Percentiles rank a stretch among this genome's conserved stretches.
These are phyloP conservation scores for Penicillium oxalicum DNA, from an alignment of 2,329 filamentous ascomycete species.

Conservation along the genomic window DNA sequence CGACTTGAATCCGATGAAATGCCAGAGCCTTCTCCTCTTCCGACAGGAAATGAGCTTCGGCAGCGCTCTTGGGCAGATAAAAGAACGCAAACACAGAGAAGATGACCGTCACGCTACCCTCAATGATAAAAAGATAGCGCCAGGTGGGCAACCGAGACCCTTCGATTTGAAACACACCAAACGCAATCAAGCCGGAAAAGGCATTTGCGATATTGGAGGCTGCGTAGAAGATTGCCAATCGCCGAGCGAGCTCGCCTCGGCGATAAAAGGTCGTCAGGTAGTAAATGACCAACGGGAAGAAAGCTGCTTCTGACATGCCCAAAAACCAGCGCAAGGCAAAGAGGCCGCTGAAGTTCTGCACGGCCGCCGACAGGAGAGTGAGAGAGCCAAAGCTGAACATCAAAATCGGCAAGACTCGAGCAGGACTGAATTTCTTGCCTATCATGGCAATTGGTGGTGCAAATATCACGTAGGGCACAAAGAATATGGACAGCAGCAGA, in stretches of 20 bases:
- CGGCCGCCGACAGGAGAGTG: conserved; percentile 54
- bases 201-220: conserved; percentile 68
- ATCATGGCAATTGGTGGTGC: conserved; percentile 61
- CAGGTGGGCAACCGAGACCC: conserved; percentile 45
- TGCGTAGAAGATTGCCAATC: conserved; percentile 69
- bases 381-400: conserved; percentile 64
- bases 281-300: conserved; percentile 65
- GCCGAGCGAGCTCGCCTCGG: conserved; percentile 62
- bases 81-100: conserved; percentile 61
- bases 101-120: conserved; percentile 54
- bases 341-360: conserved; percentile 58
- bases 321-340: conserved; percentile 65
- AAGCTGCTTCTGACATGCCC: conserved; percentile 61
- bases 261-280: conserved; percentile 64
- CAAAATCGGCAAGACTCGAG: conserved; percentile 58
- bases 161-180: conserved; percentile 56
- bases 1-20: conserved; percentile 67
- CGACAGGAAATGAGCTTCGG: conserved; percentile 59
- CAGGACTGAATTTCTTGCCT: conserved; percentile 62
- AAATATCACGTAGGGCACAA: conserved; percentile 66
- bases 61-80: conserved; percentile 61
- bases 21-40: conserved; percentile 63
- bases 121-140: conserved; percentile 52
- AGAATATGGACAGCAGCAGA: conserved; percentile 65
- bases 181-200: conserved; percentile 56